Base-by-base conservation (phyloP, 1,139 yeast genomes). In the Blastobotrys buckinghamii region DNA sequence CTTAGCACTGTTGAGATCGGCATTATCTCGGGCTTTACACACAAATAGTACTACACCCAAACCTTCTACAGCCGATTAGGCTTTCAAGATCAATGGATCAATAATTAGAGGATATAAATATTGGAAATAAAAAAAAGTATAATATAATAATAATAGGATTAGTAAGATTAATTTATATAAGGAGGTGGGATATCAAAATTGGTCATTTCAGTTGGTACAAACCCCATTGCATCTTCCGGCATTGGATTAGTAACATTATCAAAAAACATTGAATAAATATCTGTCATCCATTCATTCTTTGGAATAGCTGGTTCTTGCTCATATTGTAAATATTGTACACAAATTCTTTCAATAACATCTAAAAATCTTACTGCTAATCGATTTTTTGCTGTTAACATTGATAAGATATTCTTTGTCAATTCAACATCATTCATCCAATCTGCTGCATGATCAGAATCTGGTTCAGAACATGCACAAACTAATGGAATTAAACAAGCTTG, bases 401-500 rank as follows among this genome's bases (percentile, higher is more conserved):
- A 53, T 48, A 79, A 61, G 2, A 73, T 67, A n/a, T 63, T 59
- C 53, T 74, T 76, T 2, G 81, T 74, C 16, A 65, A 63, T 12
- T 70, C 69, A 33, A 79, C 73, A 58, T 76, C 78, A 10, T 64
- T 61, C 55, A 72, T 66, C 83, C 82, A 79, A 9, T 61, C 63
- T 3, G 52, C 54, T 5, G 75, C 68, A 53, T 71, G 71, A 43
- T 71, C 70, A 6, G 77, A 67, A 10, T 60, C 60, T 35, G 80
- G 74, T 55, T 77, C 78, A 33, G 81, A 66, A 55, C 78, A 72
- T 19, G 77, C 63, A 53, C 81, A 78, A 15, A 79, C 73, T 44
- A 79, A 71, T 10, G 82, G 80, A 39, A 79, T 76, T 50, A 79
- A 64, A 17, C 77, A 73, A 0, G 84, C 84, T 59, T 78, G 84